These are phyloP conservation scores for Epichloe gansuensis DNA, from an alignment of 2,329 filamentous ascomycete species.

Conservation along the genomic window DNA sequence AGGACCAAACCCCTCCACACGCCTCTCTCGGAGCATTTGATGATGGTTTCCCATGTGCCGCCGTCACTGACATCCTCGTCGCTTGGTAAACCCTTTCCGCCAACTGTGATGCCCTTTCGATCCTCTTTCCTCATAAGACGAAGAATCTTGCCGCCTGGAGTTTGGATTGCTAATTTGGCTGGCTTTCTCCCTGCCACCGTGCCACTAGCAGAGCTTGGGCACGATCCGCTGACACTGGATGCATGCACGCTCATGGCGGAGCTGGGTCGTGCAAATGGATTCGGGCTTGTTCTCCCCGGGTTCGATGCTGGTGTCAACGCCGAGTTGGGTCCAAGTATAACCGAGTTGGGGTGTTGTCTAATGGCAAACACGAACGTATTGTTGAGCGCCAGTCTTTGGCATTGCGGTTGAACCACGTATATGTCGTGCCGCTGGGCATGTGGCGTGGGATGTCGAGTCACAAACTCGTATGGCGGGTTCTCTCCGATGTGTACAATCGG, in stretches of 20 bases:
- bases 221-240: slow-evolving; percentile 43
- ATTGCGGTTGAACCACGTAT: slow-evolving; percentile 94
- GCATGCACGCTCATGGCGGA: slow-evolving; percentile 54
- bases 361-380: slow-evolving; percentile 98
- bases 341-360: slow-evolving; percentile 70
- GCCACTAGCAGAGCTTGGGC: slow-evolving; percentile 39
- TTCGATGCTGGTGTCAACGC: slow-evolving; percentile 33
- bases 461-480: slow-evolving; percentile 89
- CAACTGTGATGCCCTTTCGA: slow-evolving; percentile 38
- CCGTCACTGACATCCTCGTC: slow-evolving; percentile 53
- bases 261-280: slow-evolving; percentile 47
- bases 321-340: slow-evolving; percentile 19
- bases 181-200: slow-evolving; percentile 60
- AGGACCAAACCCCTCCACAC: slow-evolving; percentile 72
- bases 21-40: slow-evolving; percentile 75
- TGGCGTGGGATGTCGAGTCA: slow-evolving; percentile 85
- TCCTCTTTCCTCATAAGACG: slow-evolving; percentile 73
- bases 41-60: slow-evolving; percentile 77
- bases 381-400: slow-evolving; percentile 73
- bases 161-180: slow-evolving; percentile 90
- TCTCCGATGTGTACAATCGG: slow-evolving; percentile 82
- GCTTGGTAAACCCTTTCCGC: slow-evolving; percentile 24
- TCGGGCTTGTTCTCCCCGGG: slow-evolving; percentile 38
- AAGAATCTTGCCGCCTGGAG: slow-evolving; percentile 86
- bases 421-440: slow-evolving; percentile 96